These are phyloP conservation scores for Avena atlantica DNA, from an alignment of 176 grass and related monocot genomes.

Conservation along the genomic window DNA sequence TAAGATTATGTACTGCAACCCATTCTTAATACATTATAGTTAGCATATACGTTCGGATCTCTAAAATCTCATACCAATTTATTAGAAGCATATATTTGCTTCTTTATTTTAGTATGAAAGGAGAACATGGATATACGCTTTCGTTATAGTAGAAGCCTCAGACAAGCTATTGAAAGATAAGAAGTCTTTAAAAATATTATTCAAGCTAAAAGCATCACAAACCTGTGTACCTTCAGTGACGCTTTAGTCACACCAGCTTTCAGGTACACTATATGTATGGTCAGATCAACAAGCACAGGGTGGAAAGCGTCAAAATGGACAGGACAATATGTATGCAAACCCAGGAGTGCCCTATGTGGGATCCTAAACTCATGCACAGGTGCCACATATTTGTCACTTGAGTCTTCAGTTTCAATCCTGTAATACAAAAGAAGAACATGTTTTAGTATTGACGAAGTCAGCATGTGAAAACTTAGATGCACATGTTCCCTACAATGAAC, in stretches of 20 bases:
- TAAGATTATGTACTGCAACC: background rate
- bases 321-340: constrained; percentile 89
- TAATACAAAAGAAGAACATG: constrained; percentile 49
- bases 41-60: background rate
- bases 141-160: background rate
- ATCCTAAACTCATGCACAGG: constrained; percentile 93
- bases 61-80: constrained; percentile 7
- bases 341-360: constrained; percentile 80
- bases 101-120: background rate
- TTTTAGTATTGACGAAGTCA: constrained; percentile 29
- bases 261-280: constrained; percentile 79
- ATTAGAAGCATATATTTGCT: background rate
- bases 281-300: constrained; percentile 84
- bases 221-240: constrained; percentile 81
- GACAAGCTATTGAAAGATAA: background rate
- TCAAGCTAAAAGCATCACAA: constrained; percentile 65
- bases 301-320: constrained; percentile 94
- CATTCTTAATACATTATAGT: constrained; percentile 13
- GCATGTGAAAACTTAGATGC: constrained; percentile 21
- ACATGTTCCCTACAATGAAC: background rate
- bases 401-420: constrained; percentile 65
- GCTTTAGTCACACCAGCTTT: constrained; percentile 68
- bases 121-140: background rate
- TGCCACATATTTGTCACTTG: constrained; percentile 60
- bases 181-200: constrained; percentile 27